phyloP scores from a whole-genome alignment of 169 alveolate genomes.

The Cardiosporidium cionae region DNA sequence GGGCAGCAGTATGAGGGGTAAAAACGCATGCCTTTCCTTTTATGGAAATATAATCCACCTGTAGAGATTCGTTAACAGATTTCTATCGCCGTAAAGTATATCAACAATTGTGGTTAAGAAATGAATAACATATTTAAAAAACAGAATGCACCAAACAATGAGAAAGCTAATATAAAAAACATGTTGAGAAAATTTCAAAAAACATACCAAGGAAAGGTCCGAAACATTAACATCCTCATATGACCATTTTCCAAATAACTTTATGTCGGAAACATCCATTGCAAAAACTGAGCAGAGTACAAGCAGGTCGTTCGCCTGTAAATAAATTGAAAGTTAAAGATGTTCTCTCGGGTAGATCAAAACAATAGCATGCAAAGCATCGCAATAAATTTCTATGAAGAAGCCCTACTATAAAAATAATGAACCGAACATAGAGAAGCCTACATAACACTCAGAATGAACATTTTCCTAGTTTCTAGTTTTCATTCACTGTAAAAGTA shows the following conservation, averaged over 20 bases:
- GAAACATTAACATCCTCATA: slow-evolving; percentile 88
- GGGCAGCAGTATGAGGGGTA: slow-evolving; percentile 98
- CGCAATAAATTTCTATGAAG: too few species aligned
- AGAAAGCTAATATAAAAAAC: background rate
- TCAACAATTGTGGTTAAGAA: background rate
- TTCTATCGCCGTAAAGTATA: background rate
- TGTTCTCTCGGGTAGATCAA: too few species aligned
- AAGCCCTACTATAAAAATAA: too few species aligned
- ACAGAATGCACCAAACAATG: background rate
- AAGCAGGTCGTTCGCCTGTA: too few species aligned
- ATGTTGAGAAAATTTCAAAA: background rate
- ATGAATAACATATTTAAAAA: background rate
- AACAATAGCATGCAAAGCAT: too few species aligned
- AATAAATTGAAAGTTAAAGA: too few species aligned
- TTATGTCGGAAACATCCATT: slow-evolving; percentile 25
- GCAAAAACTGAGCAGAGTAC: too few species aligned
- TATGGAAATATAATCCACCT: slow-evolving; percentile 63
- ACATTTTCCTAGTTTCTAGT: too few species aligned
- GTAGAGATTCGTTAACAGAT: background rate
- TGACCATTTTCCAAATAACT: slow-evolving; percentile 93
- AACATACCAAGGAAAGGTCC: slow-evolving; percentile 82
- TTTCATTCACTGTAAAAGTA: too few species aligned
- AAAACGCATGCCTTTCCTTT: slow-evolving; percentile 86
- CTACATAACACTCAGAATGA: too few species aligned
- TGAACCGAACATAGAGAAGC: too few species aligned